Conservation (phyloP, 2,329 filamentous ascomycete species). For the Fusarium succisae region DNA sequence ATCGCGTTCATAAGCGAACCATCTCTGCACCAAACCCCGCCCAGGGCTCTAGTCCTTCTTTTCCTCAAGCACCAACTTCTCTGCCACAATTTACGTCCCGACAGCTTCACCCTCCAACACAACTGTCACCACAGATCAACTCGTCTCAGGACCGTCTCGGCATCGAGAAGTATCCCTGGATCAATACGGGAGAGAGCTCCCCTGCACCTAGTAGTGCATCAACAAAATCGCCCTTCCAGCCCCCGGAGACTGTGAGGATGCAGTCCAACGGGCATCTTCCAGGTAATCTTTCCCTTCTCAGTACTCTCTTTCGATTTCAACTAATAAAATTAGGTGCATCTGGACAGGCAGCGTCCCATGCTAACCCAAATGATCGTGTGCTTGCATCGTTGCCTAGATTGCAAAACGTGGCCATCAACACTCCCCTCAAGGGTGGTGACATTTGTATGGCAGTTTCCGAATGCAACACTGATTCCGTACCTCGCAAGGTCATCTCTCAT, state of each 20-base stretch:
- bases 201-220: conserved; percentile 14
- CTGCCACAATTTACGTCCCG: conserved; percentile 30
- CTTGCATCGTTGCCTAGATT: conserved; percentile 26
- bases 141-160: conserved; percentile 20
- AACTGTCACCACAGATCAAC: conserved; percentile 22
- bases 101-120: conserved; percentile 22
- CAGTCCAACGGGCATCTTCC: conserved; percentile 12
- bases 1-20: conserved; percentile 58
- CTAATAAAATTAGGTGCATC: conserved; percentile 5
- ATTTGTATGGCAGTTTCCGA: conserved; percentile 65
- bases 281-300: conserved; percentile 3
- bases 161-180: conserved; percentile 26
- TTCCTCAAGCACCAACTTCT: conserved; percentile 31
- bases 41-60: conserved; percentile 30
- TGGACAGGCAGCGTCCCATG: conserved; percentile 1
- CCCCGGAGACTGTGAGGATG: neutral
- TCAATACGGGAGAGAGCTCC: conserved; percentile 15
- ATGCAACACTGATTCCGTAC: conserved; percentile 68
- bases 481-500: conserved; percentile 81
- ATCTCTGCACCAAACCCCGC: conserved; percentile 60
- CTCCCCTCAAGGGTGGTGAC: conserved; percentile 40
- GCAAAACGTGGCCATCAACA: conserved; percentile 24
- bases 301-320: neutral
- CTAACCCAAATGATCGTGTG: conserved; percentile 31
- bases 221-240: conserved; percentile 19